Percentiles rank a stretch among this genome's conserved stretches.
phyloP scores from a whole-genome alignment of 306 rosid genomes.

The Chamaecrista fasciculata region DNA sequence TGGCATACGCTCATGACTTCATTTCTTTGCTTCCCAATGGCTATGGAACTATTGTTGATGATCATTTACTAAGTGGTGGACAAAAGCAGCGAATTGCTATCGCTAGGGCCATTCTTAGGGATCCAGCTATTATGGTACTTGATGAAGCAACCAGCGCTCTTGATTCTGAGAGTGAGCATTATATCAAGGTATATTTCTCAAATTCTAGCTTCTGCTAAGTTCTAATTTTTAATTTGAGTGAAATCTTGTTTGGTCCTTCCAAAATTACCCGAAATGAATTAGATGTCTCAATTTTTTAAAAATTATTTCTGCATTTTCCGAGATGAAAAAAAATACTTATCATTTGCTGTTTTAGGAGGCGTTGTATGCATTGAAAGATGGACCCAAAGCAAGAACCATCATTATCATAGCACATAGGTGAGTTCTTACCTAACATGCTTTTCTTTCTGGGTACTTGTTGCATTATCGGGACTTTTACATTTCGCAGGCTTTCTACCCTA shows the following conservation, averaged over 20 bases:
- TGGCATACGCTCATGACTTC: conserved; percentile 81
- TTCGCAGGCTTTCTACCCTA: conserved; percentile 76
- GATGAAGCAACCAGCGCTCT: conserved; percentile 92
- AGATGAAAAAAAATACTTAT: no score
- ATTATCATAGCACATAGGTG: conserved; percentile 79
- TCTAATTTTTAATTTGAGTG: conserved; percentile 12
- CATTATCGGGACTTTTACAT: neutral
- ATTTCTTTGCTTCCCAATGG: conserved; percentile 73
- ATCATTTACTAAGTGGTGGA: conserved; percentile 78
- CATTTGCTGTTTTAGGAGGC: conserved; percentile 52
- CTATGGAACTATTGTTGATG: conserved; percentile 81
- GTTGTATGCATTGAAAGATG: conserved; percentile 59
- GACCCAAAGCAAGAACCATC: conserved; percentile 55
- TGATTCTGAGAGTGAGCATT: conserved; percentile 85
- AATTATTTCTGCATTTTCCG: no score
- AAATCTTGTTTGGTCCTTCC: no score
- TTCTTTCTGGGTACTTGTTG: neutral
- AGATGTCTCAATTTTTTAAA: no score
- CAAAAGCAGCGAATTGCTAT: conserved; percentile 94
- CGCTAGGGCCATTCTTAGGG: conserved; percentile 87
- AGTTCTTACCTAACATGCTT: conserved; percentile 8
- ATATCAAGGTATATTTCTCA: conserved; percentile 55
- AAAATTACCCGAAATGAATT: no score
- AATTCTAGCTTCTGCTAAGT: conserved; percentile 1
- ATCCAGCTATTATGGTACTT: conserved; percentile 75